Evolutionary conservation across 345 rosid species (phyloP).

Genomic region (Atalantia buxifolia): DNA sequence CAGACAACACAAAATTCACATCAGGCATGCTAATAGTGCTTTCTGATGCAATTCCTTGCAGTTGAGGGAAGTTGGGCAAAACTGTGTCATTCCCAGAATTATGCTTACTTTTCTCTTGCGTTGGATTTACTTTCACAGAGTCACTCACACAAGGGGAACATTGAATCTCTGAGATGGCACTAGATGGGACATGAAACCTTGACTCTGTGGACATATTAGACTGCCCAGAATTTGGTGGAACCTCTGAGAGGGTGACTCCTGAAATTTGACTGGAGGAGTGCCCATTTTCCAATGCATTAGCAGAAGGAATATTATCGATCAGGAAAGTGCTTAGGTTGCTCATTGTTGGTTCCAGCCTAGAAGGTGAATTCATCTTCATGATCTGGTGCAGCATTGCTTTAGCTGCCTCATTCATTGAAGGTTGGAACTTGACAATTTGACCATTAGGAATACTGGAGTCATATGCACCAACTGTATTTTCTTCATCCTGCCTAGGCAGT

Average conservation of each 20-base stretch:
- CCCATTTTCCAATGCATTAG: constrained; percentile 35
- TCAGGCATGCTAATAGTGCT: constrained; percentile 34
- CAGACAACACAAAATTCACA: constrained; percentile 40
- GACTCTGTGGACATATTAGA: constrained; percentile 31
- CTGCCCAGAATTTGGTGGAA: constrained; percentile 34
- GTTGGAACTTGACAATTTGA: constrained; percentile 73
- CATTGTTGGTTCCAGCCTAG: constrained; percentile 43
- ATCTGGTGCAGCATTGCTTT: constrained; percentile 63
- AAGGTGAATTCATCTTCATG: constrained; percentile 45
- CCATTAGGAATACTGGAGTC: constrained; percentile 39
- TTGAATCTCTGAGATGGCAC: constrained; percentile 29
- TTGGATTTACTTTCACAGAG: constrained; percentile 13
- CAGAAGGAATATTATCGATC: constrained; percentile 37
- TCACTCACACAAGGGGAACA: constrained; percentile 18
- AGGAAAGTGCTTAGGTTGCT: constrained; percentile 40
- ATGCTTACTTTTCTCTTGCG: constrained; percentile 9
- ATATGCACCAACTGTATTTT: constrained; percentile 28
- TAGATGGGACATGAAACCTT: constrained; percentile 24
- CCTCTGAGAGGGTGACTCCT: constrained; percentile 46
- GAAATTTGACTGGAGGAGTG: constrained; percentile 34
- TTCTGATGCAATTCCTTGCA: constrained; percentile 35
- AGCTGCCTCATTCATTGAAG: constrained; percentile 64
- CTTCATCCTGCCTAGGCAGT: constrained; percentile 57
- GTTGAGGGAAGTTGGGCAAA: constrained; percentile 29
- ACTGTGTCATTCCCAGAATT: constrained; percentile 22